Percentiles rank a stretch among this genome's conserved stretches.
Evolutionary conservation across 2,329 filamentous ascomycete genomes (phyloP).

Genomic region (Exophiala xenobiotica): DNA sequence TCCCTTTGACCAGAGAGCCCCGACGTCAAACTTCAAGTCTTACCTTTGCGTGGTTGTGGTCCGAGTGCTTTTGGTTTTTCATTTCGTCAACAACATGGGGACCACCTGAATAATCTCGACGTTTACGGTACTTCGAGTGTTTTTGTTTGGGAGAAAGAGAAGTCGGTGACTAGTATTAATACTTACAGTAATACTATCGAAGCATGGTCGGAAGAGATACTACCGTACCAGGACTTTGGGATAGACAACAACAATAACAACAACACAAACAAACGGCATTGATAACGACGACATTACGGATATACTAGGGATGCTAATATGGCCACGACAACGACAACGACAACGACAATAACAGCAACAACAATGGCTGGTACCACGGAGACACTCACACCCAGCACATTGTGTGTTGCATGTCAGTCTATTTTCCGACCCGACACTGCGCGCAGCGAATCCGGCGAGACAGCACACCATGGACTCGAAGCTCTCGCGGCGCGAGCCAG

Average conservation of each 20-base stretch:
- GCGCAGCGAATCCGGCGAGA: constrained; percentile 23
- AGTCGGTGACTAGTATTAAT: too few species aligned
- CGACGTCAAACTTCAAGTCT: too few species aligned
- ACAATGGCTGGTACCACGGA: background rate
- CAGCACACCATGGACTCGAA: constrained; percentile 28
- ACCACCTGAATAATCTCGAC: too few species aligned
- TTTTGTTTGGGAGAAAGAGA: too few species aligned
- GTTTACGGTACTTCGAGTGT: too few species aligned
- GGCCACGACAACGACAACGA: background rate
- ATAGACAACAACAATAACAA: background rate
- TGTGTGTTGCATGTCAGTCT: constrained; percentile 27
- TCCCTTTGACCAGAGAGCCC: background rate
- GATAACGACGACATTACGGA: background rate
- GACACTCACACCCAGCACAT: constrained; percentile 21
- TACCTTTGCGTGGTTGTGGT: too few species aligned
- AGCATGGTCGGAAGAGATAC: too few species aligned
- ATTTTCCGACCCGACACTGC: constrained; percentile 23
- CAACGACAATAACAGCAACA: constrained; percentile 8
- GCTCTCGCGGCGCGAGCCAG: constrained; percentile 27
- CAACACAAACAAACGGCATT: background rate
- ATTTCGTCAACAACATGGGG: too few species aligned
- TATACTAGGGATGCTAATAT: too few species aligned
- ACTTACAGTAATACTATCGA: too few species aligned
- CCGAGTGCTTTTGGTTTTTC: too few species aligned
- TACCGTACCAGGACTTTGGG: too few species aligned